Evolutionary conservation across 2,329 filamentous ascomycete genomes (phyloP).

Genomic region (Apiospora arundinis): DNA sequence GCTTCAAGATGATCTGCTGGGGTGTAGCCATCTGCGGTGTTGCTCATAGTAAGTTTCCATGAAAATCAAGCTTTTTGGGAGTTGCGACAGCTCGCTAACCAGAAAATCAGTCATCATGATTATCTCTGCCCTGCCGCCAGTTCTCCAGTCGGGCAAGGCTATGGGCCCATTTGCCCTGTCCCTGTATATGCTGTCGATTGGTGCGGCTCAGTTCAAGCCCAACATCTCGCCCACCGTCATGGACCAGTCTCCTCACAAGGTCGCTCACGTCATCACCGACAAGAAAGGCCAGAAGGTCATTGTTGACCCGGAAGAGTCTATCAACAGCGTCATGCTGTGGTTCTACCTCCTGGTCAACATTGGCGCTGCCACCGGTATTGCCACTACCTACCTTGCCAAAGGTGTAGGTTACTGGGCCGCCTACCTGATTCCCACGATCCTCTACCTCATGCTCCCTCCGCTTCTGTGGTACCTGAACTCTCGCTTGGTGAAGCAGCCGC

Average conservation of each 20-base stretch:
- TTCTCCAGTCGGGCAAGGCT: constrained; percentile 61
- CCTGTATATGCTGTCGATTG: constrained; percentile 11
- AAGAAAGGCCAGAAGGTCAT: constrained; percentile 68
- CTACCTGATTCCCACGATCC: constrained; percentile 43
- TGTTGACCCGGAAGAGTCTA: constrained; percentile 71
- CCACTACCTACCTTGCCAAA: constrained; percentile 57
- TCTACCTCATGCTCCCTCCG: constrained; percentile 44
- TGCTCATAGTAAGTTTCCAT: constrained; percentile 17
- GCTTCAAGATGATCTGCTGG: constrained; percentile 35
- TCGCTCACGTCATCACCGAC: constrained; percentile 12
- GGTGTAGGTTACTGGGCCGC: constrained; percentile 61
- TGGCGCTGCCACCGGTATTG: constrained; percentile 46
- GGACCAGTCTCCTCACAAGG: constrained; percentile 45
- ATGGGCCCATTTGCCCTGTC: constrained; percentile 18
- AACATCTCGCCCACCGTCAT: constrained; percentile 74
- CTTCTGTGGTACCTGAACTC: constrained; percentile 51
- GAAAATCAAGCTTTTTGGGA: too few species aligned
- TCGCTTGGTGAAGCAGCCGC: constrained; percentile 50
- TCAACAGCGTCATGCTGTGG: constrained; percentile 72
- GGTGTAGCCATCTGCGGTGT: constrained; percentile 25
- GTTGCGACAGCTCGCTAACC: background rate
- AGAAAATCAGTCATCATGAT: constrained; percentile 45
- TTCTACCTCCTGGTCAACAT: constrained; percentile 56
- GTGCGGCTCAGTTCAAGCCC: constrained; percentile 65
- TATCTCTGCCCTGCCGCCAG: constrained; percentile 58